phyloP scores from a whole-genome alignment of 441 rosid genomes.

The Iberis amara region DNA sequence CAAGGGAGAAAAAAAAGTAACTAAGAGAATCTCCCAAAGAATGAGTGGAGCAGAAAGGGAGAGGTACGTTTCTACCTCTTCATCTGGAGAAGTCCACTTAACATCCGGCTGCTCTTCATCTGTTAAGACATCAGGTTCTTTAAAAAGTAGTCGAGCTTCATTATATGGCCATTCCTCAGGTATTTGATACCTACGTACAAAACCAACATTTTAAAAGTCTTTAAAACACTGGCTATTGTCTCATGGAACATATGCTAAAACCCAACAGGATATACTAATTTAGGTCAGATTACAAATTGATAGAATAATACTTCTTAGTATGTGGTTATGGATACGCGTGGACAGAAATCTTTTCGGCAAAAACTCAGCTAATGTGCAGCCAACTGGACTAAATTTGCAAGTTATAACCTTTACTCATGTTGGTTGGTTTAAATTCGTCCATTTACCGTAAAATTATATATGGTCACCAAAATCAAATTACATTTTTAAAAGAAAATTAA shows the following conservation, averaged over 20 bases:
- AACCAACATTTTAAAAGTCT: too few relatives aligned
- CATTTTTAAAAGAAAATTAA: neutral
- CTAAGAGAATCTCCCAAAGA: neutral
- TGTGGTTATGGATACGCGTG: too few relatives aligned
- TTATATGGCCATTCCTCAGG: slow-evolving; percentile 88
- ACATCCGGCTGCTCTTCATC: slow-evolving; percentile 66
- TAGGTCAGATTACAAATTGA: too few relatives aligned
- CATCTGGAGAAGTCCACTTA: slow-evolving; percentile 75
- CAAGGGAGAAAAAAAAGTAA: slow-evolving; percentile 3
- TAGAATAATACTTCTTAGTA: too few relatives aligned
- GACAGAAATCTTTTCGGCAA: too few relatives aligned
- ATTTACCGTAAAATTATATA: neutral
- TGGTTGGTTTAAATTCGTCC: neutral
- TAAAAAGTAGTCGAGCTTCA: slow-evolving; percentile 75
- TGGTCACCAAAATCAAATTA: neutral
- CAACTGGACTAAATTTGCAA: slow-evolving; percentile 8
- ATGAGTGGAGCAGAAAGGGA: slow-evolving; percentile 1
- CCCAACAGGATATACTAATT: too few relatives aligned
- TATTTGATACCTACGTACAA: slow-evolving; percentile 60
- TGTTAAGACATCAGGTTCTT: slow-evolving; percentile 65
- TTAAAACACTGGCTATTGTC: too few relatives aligned
- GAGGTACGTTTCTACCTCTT: slow-evolving; percentile 42
- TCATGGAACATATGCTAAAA: too few relatives aligned
- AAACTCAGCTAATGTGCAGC: neutral
- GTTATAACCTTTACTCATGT: slow-evolving; percentile 9